Percentiles rank a stretch among this genome's conserved stretches.
phyloP scores from a whole-genome alignment of 139 green algal genomes.

The Spirogloea muscicola region DNA sequence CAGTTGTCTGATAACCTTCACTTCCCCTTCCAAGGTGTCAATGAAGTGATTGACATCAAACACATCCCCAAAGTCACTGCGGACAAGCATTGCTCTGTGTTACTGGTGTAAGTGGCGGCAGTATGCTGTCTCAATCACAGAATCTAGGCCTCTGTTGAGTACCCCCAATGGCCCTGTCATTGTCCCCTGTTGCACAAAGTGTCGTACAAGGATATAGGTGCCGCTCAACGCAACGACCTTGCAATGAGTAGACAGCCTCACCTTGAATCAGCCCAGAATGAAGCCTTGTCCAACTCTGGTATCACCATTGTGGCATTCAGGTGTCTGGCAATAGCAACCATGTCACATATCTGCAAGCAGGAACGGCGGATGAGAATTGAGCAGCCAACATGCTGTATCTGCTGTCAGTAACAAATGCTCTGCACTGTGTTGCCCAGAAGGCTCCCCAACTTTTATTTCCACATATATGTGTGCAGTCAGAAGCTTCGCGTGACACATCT shows the following conservation, averaged over 20 bases:
- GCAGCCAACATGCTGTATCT: neutral
- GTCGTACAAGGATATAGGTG: neutral
- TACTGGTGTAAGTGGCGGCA: neutral
- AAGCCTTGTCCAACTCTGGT: conserved; percentile 43
- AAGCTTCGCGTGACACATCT: neutral
- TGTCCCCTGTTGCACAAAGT: neutral
- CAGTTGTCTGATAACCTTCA: conserved; percentile 13
- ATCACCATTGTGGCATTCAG: conserved; percentile 44
- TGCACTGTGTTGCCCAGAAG: neutral
- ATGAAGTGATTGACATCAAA: conserved; percentile 46
- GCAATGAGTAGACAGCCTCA: conserved; percentile 2
- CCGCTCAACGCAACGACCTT: neutral
- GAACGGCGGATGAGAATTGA: neutral
- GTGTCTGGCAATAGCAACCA: conserved; percentile 26
- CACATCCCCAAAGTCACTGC: conserved; percentile 43
- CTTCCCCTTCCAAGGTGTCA: conserved; percentile 19
- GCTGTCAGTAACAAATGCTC: neutral
- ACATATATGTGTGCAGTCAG: neutral
- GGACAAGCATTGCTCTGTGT: neutral
- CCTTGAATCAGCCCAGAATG: conserved; percentile 46
- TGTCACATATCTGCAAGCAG: conserved; percentile 40
- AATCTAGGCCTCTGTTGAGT: neutral
- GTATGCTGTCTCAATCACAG: neutral
- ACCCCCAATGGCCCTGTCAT: neutral
- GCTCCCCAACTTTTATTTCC: neutral